Evolutionary conservation across 345 rosid species (phyloP), one percentile per base, ranked within the genome.

Genomic region (Brassica nigra): DNA sequence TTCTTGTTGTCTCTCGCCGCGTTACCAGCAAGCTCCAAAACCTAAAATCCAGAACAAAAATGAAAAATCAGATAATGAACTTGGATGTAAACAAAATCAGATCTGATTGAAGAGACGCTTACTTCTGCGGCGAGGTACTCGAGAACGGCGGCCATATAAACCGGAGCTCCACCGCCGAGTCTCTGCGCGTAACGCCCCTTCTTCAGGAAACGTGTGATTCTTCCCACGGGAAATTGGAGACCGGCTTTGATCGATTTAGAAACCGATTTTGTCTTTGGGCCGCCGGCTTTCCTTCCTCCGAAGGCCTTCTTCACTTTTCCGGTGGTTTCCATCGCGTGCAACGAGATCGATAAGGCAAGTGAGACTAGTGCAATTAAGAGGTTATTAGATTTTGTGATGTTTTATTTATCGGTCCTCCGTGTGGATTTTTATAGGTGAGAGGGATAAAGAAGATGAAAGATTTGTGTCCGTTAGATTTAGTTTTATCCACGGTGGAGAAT

Each of bases 51-150:
- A 15, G 15, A 15, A 52, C 5, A 33, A 4, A 23, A 2, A 9
- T 0, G 4, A 1, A 0, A 6, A 27, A n/a, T 61, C 20, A 78
- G 71, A 54, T 15, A 23, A 47, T 12, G 16, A 23, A 2, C 30
- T n/a, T 64, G 27, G 23, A 5, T 15, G 2, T 1, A 4, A 27
- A 10, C 1, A 4, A 36, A 47, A 34, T 36, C 31, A 49, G 69
- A 73, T 73, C 65, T 16, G 37, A 58, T 23, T 58, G 9, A 20
- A 7, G 9, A 54, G 23, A 54, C 1, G 4, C 64, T 59, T 71
- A 90, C 97, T 86, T 92, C 94, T 55, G 97, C 97, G 3, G 97
- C 97, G 6, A 90, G 89, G 65, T 90, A 92, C 66, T 92, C 97
- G 3, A 92, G 97, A 1, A 92, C 97, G 4, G 97, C 95, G 29